Evolutionary conservation across 441 rosid genomes (phyloP).

Genomic region (Pelargonium myrrhifolium): DNA sequence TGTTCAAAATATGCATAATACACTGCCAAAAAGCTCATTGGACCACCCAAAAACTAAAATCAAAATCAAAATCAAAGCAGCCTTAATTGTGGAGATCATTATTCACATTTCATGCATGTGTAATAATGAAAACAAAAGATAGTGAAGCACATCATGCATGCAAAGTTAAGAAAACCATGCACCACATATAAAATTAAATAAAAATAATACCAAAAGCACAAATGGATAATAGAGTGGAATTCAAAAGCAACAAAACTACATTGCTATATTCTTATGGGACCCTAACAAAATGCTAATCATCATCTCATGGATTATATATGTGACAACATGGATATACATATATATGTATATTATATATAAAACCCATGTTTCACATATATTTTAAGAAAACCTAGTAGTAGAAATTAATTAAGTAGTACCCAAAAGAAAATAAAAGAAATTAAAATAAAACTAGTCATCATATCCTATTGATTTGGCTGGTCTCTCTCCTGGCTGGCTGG

Average conservation of each 20-base stretch:
- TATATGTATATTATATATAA: background rate
- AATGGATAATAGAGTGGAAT: too few relatives aligned
- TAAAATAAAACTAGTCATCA: background rate
- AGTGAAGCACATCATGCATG: too few relatives aligned
- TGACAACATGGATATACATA: background rate
- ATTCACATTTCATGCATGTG: background rate
- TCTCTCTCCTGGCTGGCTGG: background rate
- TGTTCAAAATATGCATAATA: background rate
- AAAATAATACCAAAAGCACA: too few relatives aligned
- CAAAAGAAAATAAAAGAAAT: background rate
- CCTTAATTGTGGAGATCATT: background rate
- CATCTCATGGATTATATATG: background rate
- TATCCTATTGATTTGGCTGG: background rate
- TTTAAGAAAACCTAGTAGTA: background rate
- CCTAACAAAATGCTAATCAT: background rate
- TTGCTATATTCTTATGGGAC: too few relatives aligned
- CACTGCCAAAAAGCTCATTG: background rate
- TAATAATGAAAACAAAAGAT: too few relatives aligned
- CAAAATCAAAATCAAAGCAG: too few relatives aligned
- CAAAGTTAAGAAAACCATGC: too few relatives aligned
- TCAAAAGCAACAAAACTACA: too few relatives aligned
- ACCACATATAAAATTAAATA: too few relatives aligned
- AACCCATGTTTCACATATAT: background rate
- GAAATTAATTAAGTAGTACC: background rate
- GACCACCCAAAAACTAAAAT: too few relatives aligned